Evolutionary conservation across 805 yeast species (phyloP), one percentile per base, ranked within the genome.

Genomic region (Yarrowia sp.): DNA sequence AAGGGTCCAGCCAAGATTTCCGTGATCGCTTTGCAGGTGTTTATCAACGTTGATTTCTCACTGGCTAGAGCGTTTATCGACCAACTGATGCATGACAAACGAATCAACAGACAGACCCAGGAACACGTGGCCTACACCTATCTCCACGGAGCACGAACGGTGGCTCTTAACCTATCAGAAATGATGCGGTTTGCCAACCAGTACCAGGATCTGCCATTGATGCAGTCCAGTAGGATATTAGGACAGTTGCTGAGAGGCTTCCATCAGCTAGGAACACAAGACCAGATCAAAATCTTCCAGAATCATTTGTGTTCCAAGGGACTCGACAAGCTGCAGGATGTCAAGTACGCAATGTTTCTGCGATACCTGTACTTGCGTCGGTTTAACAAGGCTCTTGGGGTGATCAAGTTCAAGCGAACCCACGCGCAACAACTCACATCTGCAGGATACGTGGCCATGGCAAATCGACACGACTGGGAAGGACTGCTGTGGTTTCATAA

Each of bases 21-120:
- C 2, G 12, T 52, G 16, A 35, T 33, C 10, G 61, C 61, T 5
- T 26, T 54, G 9, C 1, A 38, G 36, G 22, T 38, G 22, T 54
- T 54, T 26, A 38, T 54, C 46, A 38, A 54, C 35, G 30, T 38
- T 16, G 61, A 54, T 17, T 54, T 54, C 17, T 54, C 61, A 12
- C 14, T 54, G 17, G 61, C 61, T 7, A 10, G 61, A 11, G 44
- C 46, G 17, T 54, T 54, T 54, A 46, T 54, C 16, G 36, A 54
- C 24, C 61, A 54, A 54, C 46, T 54, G 14, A 54, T 54, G 61
- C 26, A 38, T 26, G 61, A 54, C 61, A 54, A 54, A 24, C 59
- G 59, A 24, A 36, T 22, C 44, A 22, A 17, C 17, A 2, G 3
- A 6, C 28, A 49, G 12, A n/a, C n/a, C n/a, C 44, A 19, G 44